Conservation (phyloP, 306 rosid species). For the Oemleria cerasiformis region DNA sequence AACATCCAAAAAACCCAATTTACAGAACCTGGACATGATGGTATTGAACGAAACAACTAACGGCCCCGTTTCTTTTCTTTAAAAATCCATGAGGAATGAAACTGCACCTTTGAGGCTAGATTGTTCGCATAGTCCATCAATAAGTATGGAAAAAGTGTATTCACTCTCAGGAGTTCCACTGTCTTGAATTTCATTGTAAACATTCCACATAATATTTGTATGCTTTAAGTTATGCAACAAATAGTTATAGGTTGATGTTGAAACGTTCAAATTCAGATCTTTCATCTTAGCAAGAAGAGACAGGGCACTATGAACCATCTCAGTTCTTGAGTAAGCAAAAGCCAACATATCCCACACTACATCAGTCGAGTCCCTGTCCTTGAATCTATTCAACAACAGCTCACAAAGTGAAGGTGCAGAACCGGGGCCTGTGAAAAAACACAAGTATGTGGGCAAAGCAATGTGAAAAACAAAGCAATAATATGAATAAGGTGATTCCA, state of each 20-base stretch:
- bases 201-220: constrained; percentile 45
- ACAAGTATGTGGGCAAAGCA: constrained; percentile 12
- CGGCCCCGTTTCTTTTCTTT: too few relatives aligned
- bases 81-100: too few relatives aligned
- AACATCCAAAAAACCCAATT: constrained; percentile 42
- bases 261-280: constrained; percentile 41
- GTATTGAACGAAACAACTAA: too few relatives aligned
- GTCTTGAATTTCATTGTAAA: constrained; percentile 34
- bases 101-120: too few relatives aligned
- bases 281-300: constrained; percentile 52
- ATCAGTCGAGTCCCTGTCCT: constrained; percentile 34
- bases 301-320: constrained; percentile 47
- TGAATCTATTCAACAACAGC: constrained; percentile 34
- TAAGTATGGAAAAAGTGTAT: too few relatives aligned
- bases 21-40: constrained; percentile 42
- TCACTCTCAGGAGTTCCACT: too few relatives aligned
- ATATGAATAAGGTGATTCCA: background rate
- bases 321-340: constrained; percentile 37
- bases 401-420: constrained; percentile 41
- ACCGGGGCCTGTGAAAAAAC: constrained; percentile 41
- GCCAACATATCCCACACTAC: constrained; percentile 54
- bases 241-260: constrained; percentile 41
- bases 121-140: too few relatives aligned
- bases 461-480: background rate
- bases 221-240: constrained; percentile 45